Conservation (phyloP, 2,329 filamentous ascomycete genomes). For the Phialophora tarda region DNA sequence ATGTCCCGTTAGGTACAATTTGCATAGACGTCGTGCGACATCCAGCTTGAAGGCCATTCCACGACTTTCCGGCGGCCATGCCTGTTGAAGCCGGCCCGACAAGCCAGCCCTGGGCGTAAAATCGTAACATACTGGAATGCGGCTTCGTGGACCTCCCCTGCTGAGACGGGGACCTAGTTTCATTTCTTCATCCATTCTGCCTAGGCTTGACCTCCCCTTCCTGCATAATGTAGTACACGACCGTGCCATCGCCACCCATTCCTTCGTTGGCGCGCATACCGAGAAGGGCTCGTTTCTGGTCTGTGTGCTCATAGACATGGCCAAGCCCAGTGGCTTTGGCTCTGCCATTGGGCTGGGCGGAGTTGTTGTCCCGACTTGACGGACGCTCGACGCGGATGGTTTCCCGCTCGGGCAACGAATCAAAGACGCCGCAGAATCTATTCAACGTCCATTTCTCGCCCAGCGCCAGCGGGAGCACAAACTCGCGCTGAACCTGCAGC, state of each 20-base stretch:
- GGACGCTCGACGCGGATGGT: constrained; percentile 24
- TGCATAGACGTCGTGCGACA: background rate
- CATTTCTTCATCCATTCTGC: constrained; percentile 55
- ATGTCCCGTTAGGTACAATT: background rate
- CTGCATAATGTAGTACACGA: constrained; percentile 69
- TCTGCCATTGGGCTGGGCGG: background rate
- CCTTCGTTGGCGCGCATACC: constrained; percentile 61
- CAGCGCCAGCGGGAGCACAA: constrained; percentile 64
- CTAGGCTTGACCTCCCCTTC: constrained; percentile 69
- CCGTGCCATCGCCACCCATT: constrained; percentile 62
- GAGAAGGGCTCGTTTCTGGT: constrained; percentile 61
- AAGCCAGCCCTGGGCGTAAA: background rate
- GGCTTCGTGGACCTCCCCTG: background rate
- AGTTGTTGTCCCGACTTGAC: background rate
- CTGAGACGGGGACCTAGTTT: too few species aligned
- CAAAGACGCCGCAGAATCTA: constrained; percentile 62
- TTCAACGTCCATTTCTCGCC: constrained; percentile 65
- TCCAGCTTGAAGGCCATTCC: background rate
- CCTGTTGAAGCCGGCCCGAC: background rate
- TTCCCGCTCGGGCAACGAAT: constrained; percentile 52
- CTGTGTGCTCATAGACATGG: constrained; percentile 45
- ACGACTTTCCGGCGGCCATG: background rate
- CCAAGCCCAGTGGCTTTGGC: constrained; percentile 35
- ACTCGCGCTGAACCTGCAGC: constrained; percentile 59
- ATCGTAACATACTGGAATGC: background rate